These are phyloP conservation scores for Rhizopogon roseolus DNA, from an alignment of 768 basidiomycete species.

Conservation along the genomic window DNA sequence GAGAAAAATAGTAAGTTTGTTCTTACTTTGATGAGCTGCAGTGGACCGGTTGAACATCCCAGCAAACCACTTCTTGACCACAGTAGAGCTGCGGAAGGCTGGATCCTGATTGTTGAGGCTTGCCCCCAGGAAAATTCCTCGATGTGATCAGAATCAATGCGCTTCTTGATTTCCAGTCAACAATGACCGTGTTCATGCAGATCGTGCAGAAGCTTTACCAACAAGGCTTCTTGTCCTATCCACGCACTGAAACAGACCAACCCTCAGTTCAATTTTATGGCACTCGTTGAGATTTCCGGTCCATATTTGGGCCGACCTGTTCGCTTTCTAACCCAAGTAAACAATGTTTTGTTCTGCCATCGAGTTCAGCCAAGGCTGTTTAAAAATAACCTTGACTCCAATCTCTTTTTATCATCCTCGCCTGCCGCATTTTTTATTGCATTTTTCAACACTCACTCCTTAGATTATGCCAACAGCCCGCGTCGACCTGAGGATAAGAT, in stretches of 20 bases:
- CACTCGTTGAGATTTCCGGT: constrained; percentile 79
- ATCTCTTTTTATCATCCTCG: no score
- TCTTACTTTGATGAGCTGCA: neutral
- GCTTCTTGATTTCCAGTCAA: neutral
- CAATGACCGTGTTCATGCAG: constrained; percentile 34
- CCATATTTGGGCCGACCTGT: no score
- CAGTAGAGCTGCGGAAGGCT: constrained; percentile 94
- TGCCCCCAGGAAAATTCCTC: constrained; percentile 84
- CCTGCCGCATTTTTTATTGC: no score
- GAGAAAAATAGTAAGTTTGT: constrained; percentile 80
- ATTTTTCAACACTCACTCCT: no score
- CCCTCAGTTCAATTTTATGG: constrained; percentile 85
- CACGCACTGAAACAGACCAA: constrained; percentile 98
- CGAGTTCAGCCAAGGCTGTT: no score
- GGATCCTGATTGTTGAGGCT: constrained; percentile 87
- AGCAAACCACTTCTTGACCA: constrained; percentile 97
- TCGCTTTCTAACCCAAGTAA: no score
- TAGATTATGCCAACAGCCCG: no score
- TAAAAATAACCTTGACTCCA: no score
- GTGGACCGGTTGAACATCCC: neutral
- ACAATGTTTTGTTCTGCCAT: no score
- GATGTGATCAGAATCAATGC: constrained; percentile 55
- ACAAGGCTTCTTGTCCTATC: constrained; percentile 85
- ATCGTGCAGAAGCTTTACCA: constrained; percentile 93
- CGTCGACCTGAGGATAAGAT: no score